Evolutionary conservation across 352 stramenopile species (phyloP), one percentile per base, ranked within the genome.

Genomic region (Phytophthora boehmeriae): DNA sequence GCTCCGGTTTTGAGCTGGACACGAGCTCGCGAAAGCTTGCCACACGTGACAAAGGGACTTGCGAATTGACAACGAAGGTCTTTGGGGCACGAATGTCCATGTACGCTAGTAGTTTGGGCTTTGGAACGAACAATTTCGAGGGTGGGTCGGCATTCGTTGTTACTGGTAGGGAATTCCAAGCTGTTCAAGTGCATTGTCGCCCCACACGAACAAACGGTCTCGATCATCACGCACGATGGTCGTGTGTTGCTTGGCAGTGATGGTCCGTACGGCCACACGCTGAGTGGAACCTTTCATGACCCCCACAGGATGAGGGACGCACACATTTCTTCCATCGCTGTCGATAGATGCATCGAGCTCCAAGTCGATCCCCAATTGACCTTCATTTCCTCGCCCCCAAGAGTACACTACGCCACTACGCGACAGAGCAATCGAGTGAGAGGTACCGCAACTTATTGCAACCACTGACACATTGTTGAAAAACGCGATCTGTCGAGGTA

Each of bases 341-440:
- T 55, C 22, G 8, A 54, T 32, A 2, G 46, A 51, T 1, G 22
- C 30, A 35, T 68, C 45, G 0, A 11, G 17, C 16, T 64, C 34
- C 19, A 63, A 41, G 20, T 63, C 47, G 3, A 62, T 30, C 6
- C 79, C 81, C 3, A 92, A 66, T 42, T 92, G 83, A 0, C 79
- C 83, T 48, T 88, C 71, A 23, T 55, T 30, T 2, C 74, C 69
- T 48, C 76, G 58, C 0, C 81, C 83, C 83, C 83, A 92, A 1
- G 76, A 63, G 51, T 87, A 92, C 32, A 91, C 74, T 13, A 67
- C 38, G 0, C 83, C 83, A 10, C 46, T 63, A 10, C 66, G 61
- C 9, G 78, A 75, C n/a, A 90, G 38, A 2, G 68, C 81, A 8
- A 86, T 30, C 1, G 81, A 88, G 44, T 92, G 83, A 4, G 66